These are phyloP conservation scores for Helichrysum umbraculigerum DNA, from an alignment of 129 eudicot genomes.

Conservation along the genomic window DNA sequence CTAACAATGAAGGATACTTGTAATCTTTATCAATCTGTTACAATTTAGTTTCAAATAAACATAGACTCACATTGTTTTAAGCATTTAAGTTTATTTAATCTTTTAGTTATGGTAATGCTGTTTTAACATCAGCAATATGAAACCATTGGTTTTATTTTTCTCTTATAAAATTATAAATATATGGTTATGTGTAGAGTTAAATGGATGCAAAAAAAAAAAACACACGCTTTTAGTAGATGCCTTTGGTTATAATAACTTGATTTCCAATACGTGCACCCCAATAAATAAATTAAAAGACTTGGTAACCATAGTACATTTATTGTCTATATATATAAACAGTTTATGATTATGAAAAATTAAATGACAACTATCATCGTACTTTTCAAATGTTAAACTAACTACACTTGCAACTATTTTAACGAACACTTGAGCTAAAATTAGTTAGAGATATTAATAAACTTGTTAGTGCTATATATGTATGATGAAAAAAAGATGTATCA, in stretches of 20 bases:
- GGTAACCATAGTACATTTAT: not conserved
- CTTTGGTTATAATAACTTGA: not conserved
- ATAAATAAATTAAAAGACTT: not conserved
- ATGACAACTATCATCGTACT: not conserved
- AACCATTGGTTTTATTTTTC: not conserved
- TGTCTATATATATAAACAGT: not conserved
- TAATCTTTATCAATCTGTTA: no score
- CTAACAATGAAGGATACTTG: no score
- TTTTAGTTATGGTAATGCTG: not conserved
- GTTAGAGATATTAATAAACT: not conserved
- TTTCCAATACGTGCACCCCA: not conserved
- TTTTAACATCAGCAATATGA: not conserved
- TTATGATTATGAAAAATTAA: not conserved
- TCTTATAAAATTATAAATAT: not conserved
- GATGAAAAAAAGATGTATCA: not conserved
- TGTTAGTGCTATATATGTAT: not conserved
- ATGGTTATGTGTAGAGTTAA: not conserved
- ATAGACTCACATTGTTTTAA: not conserved
- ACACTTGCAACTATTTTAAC: not conserved
- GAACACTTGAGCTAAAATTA: not conserved
- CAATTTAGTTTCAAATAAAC: no score
- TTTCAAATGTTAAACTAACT: not conserved
- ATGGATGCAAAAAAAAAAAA: no score
- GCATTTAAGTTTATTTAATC: not conserved
- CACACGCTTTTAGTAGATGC: conserved; percentile 8